Base-by-base conservation (phyloP, 768 basidiomycete species). In the Polyporus arcularius region DNA sequence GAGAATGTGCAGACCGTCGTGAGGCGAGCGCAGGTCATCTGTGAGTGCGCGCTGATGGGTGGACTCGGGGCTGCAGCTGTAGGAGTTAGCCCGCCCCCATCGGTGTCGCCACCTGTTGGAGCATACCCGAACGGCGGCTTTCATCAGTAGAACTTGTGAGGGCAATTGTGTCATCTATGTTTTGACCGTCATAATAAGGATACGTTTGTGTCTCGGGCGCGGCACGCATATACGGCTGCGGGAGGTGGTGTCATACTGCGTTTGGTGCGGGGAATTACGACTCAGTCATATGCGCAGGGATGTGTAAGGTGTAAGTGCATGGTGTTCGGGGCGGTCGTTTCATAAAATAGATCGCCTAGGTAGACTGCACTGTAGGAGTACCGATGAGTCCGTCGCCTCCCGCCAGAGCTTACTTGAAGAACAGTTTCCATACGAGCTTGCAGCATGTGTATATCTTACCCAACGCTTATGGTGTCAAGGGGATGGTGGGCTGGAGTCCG, bases 21-120 rank as follows among this genome's bases (percentile, higher is more conserved):
- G 11, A 75, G 91, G 61, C 78, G 92, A 55, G 92, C 93, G 15
- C 93, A 94, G 73, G 92, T 92, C 14, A 86, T 94, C 48, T 94
- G 92, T 67, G 89, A 91, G 73, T 95, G 90, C 69, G 91, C 92
- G 1, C 74, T 92, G 57, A 14, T 50, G 10, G 61, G 57, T 5
- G n/a, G 15, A 12, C 21, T 15, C 3, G 46, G 46, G 21, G 21
- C 21, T 18, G n/a, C 46, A 2, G 46, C 7, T 10, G 21, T 26
- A 4, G 46, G 46, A 26, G 46, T 48, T 3, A 48, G 26, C 21
- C 52, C 52, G 21, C 18, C 52, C 38, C 43, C 43, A 16, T 55
- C 53, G 15, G 43, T 55, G 28, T 55, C 53, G 12, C 52, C 52
- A 4, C 53, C 40, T 15, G 26, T 31, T 2, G 31, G 38, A 15